Evolutionary conservation across 345 rosid species (phyloP), one percentile per base, ranked within the genome.

Genomic region (Sisymbrium irio): DNA sequence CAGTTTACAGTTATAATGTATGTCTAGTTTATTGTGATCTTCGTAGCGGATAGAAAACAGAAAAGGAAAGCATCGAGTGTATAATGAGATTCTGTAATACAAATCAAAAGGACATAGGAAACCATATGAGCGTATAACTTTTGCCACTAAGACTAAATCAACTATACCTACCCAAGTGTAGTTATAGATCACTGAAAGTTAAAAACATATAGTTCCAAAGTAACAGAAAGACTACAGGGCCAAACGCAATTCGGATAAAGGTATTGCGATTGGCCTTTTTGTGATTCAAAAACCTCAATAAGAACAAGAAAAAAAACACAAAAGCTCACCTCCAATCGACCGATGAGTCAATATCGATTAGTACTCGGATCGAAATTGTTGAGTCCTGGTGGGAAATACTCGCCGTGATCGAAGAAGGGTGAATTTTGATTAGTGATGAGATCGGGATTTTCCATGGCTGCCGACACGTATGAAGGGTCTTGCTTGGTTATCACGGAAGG

Each of bases 81-180:
- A 28, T 28, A 28, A 28, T 28, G 32, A 4, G 32, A 28, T 4
- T 30, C 33, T 4, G 33, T 30, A 30, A 30, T 62, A 42, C 42
- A 72, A 62, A 49, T 10, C 9, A 45, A 18, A 46, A 49, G 67
- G 17, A 49, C 61, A 61, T 25, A 68, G 9, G 63, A 71, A 71
- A 12, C 11, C 32, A n/a, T 36, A 49, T 0, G 32, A 36, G 9
- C n/a, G n/a, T 35, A 46, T 3, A 58, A 20, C 14, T 46, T 40
- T 20, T 42, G 36, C 8, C 58, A 33, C 4, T n/a, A n/a, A 58
- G 15, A 62, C 20, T 33, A 51, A 72, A 40, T 19, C 35, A 50
- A 50, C 51, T 61, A 61, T 50, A 50, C 39, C 11, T 61, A 71
- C 49, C 49, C 39, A 47, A 47, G 74, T 59, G 74, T 59, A 51